phyloP scores from a whole-genome alignment of 192 early-diverging fungal genomes.

The Allomyces arbusculus region DNA sequence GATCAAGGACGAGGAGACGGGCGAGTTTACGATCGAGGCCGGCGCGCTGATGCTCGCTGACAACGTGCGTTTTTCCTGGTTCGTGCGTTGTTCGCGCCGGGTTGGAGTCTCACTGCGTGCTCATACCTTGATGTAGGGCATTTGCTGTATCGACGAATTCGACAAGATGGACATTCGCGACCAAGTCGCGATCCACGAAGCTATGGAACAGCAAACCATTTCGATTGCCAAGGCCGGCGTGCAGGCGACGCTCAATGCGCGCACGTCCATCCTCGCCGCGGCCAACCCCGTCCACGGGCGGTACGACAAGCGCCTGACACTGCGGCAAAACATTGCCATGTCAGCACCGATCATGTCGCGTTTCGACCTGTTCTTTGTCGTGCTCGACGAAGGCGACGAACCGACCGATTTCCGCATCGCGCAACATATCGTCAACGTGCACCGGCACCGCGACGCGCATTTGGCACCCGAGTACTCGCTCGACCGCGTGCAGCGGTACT shows the following conservation, averaged over 20 bases:
- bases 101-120: too few relatives aligned
- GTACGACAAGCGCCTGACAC: slow-evolving; percentile 71
- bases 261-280: slow-evolving; percentile 89
- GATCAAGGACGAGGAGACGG: slow-evolving; percentile 82
- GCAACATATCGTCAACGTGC: slow-evolving; percentile 82
- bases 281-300: slow-evolving; percentile 86
- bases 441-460: slow-evolving; percentile 38
- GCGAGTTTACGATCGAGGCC: slow-evolving; percentile 80
- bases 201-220: slow-evolving; percentile 99
- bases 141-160: slow-evolving; percentile 99
- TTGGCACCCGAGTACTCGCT: slow-evolving; percentile 50
- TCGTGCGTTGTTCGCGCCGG: too few relatives aligned
- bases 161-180: slow-evolving; percentile 98
- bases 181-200: slow-evolving; percentile 97
- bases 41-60: slow-evolving; percentile 98
- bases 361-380: slow-evolving; percentile 93
- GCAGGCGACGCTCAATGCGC: slow-evolving; percentile 88
- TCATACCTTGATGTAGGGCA: slow-evolving; percentile 21
- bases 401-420: slow-evolving; percentile 67
- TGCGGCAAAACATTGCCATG: slow-evolving; percentile 83
- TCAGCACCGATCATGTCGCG: slow-evolving; percentile 90
- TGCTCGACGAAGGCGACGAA: slow-evolving; percentile 78
- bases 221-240: slow-evolving; percentile 98
- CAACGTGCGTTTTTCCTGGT: slow-evolving; percentile 9
- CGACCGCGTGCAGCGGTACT: slow-evolving; percentile 60